Evolutionary conservation across 1,139 yeast genomes (phyloP).

Genomic region (Kodamaea sp.): DNA sequence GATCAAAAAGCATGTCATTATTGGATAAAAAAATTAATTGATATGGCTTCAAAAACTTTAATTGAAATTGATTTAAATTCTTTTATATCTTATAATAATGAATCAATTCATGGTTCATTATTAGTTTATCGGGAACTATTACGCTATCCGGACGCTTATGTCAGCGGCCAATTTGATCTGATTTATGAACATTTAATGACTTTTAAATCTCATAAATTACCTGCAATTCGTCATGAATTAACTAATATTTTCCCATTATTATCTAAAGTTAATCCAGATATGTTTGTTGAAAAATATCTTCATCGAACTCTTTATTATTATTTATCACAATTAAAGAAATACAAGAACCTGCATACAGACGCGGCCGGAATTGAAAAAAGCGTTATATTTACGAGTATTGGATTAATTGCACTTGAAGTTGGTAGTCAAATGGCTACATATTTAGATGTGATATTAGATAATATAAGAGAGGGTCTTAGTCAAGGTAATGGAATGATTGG

Average conservation of each 20-base stretch:
- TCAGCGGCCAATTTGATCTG: slow-evolving; percentile 56
- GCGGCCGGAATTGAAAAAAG: slow-evolving; percentile 58
- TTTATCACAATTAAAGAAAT: slow-evolving; percentile 72
- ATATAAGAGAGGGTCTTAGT: slow-evolving; percentile 76
- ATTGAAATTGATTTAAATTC: slow-evolving; percentile 20
- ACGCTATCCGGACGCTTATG: slow-evolving; percentile 52
- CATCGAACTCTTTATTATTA: slow-evolving; percentile 79
- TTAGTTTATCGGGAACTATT: slow-evolving; percentile 79
- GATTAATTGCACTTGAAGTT: slow-evolving; percentile 79
- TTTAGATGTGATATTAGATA: slow-evolving; percentile 79
- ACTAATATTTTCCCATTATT: slow-evolving; percentile 77
- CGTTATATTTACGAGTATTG: slow-evolving; percentile 77
- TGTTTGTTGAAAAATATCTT: slow-evolving; percentile 77
- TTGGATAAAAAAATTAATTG: slow-evolving; percentile 73
- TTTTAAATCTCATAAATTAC: slow-evolving; percentile 74
- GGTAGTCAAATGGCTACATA: slow-evolving; percentile 86
- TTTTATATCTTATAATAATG: slow-evolving; percentile 24
- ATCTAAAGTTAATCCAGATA: slow-evolving; percentile 72
- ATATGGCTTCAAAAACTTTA: slow-evolving; percentile 47
- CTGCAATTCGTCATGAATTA: slow-evolving; percentile 76
- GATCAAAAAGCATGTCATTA: slow-evolving; percentile 66
- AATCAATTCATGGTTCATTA: slow-evolving; percentile 80
- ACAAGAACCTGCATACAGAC: slow-evolving; percentile 44
- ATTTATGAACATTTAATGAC: slow-evolving; percentile 73
- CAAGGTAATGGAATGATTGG: slow-evolving; percentile 36